Percentiles rank a stretch among this genome's conserved stretches.
Conservation (phyloP, 441 rosid genomes). For the Geranium incanum region DNA sequence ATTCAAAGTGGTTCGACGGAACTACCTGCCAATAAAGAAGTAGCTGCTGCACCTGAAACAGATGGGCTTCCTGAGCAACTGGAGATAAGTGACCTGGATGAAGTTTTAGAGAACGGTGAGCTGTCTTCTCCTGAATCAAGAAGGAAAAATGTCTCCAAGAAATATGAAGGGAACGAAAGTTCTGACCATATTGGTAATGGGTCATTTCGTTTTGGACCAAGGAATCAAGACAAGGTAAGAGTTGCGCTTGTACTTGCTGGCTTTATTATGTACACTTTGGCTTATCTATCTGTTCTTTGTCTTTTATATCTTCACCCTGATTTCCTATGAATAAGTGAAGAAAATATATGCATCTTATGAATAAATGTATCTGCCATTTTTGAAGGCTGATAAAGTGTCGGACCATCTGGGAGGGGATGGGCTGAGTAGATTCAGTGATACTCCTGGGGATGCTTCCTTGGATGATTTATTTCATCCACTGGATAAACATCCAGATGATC, state of each 20-base stretch:
- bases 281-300: conserved; percentile 3
- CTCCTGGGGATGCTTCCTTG: conserved; percentile 93
- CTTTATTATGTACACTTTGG: not conserved
- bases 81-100: conserved; percentile 35
- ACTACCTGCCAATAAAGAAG: conserved; percentile 34
- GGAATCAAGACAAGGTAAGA: conserved; percentile 58
- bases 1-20: conserved; percentile 36
- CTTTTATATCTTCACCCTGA: conserved; percentile 31
- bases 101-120: conserved; percentile 36
- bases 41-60: conserved; percentile 28
- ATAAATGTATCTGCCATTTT: not conserved
- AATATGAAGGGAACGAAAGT: conserved; percentile 46
- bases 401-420: conserved; percentile 53
- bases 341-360: conserved; percentile 28
- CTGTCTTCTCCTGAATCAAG: conserved; percentile 44
- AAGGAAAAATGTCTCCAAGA: conserved; percentile 30
- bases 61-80: conserved; percentile 28
- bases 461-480: conserved; percentile 88
- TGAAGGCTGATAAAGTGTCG: conserved; percentile 57
- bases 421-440: conserved; percentile 81
- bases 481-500: conserved; percentile 49
- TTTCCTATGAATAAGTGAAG: conserved; percentile 68
- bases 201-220: conserved; percentile 49
- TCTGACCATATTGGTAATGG: conserved; percentile 30
- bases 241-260: conserved; percentile 16